Evolutionary conservation across 2,329 filamentous ascomycete species (phyloP).

Genomic region (Apiospora rasikravindrae): DNA sequence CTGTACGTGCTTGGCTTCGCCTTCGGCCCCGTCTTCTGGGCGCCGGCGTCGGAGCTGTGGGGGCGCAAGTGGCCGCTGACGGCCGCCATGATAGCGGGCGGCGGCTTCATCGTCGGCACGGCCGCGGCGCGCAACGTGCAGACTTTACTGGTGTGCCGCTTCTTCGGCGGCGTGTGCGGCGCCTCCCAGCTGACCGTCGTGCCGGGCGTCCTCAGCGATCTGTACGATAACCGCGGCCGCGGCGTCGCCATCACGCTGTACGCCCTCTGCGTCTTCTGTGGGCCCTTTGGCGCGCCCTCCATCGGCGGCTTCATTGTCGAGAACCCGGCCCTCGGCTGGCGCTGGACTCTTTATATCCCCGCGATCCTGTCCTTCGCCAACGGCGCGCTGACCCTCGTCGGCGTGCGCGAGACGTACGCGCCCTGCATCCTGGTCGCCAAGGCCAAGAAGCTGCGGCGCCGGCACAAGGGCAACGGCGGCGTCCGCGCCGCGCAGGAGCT

Average conservation of each 20-base stretch:
- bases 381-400: not conserved
- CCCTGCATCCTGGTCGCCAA: conserved; percentile 12
- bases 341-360: conserved; percentile 16
- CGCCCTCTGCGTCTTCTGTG: conserved; percentile 14
- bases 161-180: conserved; percentile 19
- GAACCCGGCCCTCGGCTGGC: not conserved
- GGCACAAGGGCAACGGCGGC: not conserved
- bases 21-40: conserved; percentile 18
- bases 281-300: conserved; percentile 14
- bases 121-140: not conserved
- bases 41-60: conserved; percentile 18
- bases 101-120: not conserved
- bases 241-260: conserved; percentile 16
- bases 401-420: conserved; percentile 11
- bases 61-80: conserved; percentile 5
- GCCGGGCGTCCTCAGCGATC: not conserved
- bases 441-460: not conserved
- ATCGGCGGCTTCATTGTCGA: conserved; percentile 12
- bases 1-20: conserved; percentile 19
- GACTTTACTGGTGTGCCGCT: conserved; percentile 11
- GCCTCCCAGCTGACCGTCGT: conserved; percentile 14
- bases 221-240: conserved; percentile 9
- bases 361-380: conserved; percentile 14
- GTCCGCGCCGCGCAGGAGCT: not conserved
- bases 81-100: not conserved